A percentile compares a stretch with the other conserved stretches of the same genome.
phyloP scores from a whole-genome alignment of 139 green algal genomes.

The Chlorella vulgaris region DNA sequence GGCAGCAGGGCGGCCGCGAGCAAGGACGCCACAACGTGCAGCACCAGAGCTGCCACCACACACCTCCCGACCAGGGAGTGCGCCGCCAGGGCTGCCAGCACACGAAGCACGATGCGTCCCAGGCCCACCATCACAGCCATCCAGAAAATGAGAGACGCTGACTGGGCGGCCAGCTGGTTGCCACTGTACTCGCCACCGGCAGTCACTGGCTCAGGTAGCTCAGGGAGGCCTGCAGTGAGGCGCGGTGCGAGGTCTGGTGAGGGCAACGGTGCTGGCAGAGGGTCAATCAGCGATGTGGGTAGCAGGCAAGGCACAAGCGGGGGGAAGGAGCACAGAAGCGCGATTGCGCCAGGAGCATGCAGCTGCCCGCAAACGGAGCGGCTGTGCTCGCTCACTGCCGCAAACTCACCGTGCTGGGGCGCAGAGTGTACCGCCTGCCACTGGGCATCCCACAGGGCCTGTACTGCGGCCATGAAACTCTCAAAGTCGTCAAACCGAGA shows the following conservation, averaged over 20 bases:
- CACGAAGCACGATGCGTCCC: background rate
- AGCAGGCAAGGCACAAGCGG: no score
- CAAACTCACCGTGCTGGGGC: slow-evolving; percentile 3
- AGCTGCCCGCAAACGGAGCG: no score
- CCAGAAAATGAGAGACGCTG: background rate
- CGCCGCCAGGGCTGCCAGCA: background rate
- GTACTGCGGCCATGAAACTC: slow-evolving; percentile 23
- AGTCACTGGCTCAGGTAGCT: background rate
- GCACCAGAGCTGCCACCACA: background rate
- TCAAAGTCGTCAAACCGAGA: slow-evolving; percentile 24
- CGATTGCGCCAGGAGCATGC: no score
- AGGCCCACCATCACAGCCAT: background rate
- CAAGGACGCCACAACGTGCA: slow-evolving; percentile 16
- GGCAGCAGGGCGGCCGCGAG: background rate
- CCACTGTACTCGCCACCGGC: background rate
- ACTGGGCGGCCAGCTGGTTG: background rate
- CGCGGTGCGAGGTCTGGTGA: no score
- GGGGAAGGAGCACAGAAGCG: no score
- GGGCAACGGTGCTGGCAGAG: no score
- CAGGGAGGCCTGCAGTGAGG: slow-evolving; percentile 8
- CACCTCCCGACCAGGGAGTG: background rate
- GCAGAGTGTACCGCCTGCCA: slow-evolving; percentile 26
- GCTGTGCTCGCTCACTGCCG: no score
- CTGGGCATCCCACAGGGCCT: slow-evolving; percentile 28
- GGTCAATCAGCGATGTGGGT: no score